These are phyloP conservation scores for Chloranthus sessilifolius DNA, from an alignment of 164 flowering plant species.

Conservation along the genomic window DNA sequence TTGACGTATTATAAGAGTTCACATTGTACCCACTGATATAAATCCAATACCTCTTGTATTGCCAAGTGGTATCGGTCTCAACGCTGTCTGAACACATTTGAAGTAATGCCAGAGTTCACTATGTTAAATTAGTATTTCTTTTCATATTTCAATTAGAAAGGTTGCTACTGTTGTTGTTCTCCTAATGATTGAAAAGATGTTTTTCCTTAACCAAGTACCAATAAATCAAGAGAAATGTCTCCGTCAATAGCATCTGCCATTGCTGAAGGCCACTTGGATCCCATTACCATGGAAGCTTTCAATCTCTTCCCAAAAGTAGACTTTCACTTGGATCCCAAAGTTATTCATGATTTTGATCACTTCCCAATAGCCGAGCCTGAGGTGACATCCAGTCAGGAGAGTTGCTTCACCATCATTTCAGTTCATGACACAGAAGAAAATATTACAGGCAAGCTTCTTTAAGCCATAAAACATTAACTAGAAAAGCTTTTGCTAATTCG, in stretches of 20 bases:
- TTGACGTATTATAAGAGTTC: no score
- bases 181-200: no score
- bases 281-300: constrained; percentile 67
- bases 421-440: constrained; percentile 21
- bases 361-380: constrained; percentile 11
- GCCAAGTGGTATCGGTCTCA: no score
- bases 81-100: no score
- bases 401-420: constrained; percentile 35
- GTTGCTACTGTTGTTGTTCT: no score
- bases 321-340: constrained; percentile 6
- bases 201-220: not conserved
- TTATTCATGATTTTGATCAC: constrained; percentile 7
- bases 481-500: no score
- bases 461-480: no score
- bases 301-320: constrained; percentile 24
- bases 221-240: constrained; percentile 56
- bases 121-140: no score
- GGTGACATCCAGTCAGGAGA: constrained; percentile 20
- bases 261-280: constrained; percentile 65
- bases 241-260: constrained; percentile 61
- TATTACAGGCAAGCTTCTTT: constrained; percentile 27
- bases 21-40: no score
- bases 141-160: no score
- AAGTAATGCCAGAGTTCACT: no score
- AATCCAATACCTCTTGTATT: no score